Base-by-base conservation (phyloP, 257 asterid genomes). In the Solanum dulcamara region DNA sequence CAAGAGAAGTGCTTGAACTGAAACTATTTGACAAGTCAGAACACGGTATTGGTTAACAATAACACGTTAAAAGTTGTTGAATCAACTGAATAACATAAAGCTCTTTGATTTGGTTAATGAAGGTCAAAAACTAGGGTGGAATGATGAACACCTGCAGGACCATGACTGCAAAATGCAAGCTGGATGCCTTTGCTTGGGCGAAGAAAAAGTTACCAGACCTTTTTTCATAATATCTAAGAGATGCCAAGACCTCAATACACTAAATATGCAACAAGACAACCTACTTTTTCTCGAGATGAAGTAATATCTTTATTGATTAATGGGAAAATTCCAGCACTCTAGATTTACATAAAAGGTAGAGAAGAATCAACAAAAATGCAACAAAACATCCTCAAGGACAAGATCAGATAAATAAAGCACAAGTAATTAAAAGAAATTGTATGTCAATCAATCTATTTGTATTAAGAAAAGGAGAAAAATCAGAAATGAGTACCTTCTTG, bases 401-500 rank as follows among this genome's bases (percentile, higher is more conserved):
- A 46, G 83, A 79, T 77, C 83, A 48, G 28, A 77, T 46, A 48
- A 48, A 48, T 79, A 48, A 79, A 30, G 66, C 66, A 48, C 14
- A 79, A 28, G 83, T 28, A 26, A 30, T 77, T 28, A 9, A 46
- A 48, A 30, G 6, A 18, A 28, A 79, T 28, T 48, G 82, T 17
- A 26, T 28, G 26, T 77, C 26, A 46, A 77, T 46, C 40, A 26
- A 77, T 77, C 60, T 77, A 28, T 48, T 15, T 24, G 26, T 46
- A 44, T 46, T 50, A 79, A 20, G 48, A 35, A 79, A 48, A 48
- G 62, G 37, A 38, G 12, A 75, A 30, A 80, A 77, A 48, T 55
- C 85, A 75, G 53, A 59, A 87, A 83, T 55, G 68, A 33, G 30
- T 92, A 91, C 99, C 94, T 92, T 91, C 83, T 92, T 10, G 93